Conservation (phyloP, 306 rosid species). For the Pachyrhizus erosus region DNA sequence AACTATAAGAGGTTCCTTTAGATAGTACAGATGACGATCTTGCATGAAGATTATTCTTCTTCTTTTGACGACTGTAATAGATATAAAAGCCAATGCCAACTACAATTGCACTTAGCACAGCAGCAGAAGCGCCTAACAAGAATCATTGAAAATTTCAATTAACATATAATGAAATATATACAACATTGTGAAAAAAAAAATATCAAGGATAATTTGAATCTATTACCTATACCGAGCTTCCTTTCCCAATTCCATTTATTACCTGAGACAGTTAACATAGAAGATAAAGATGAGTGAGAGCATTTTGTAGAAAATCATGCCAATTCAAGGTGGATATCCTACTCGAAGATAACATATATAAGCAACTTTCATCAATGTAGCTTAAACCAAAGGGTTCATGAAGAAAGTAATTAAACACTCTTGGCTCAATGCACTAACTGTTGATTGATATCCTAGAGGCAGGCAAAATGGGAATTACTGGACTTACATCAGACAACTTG, state of each 20-base stretch:
- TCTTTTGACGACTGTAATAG: constrained; percentile 36
- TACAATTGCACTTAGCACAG: constrained; percentile 14
- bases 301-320: neutral
- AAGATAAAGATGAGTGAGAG: constrained; percentile 33
- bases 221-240: constrained; percentile 50
- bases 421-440: neutral
- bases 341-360: neutral
- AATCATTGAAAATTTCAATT: constrained; percentile 26
- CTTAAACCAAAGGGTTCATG: neutral
- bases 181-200: neutral
- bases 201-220: constrained; percentile 2
- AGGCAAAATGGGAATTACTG: neutral
- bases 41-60: constrained; percentile 38
- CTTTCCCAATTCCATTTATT: constrained; percentile 29
- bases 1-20: constrained; percentile 42
- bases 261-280: constrained; percentile 54
- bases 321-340: constrained; percentile 21
- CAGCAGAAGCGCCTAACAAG: constrained; percentile 43
- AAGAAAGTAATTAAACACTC: neutral
- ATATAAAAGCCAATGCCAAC: constrained; percentile 38
- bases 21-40: constrained; percentile 38
- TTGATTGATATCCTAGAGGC: neutral
- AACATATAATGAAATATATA: neutral
- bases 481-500: neutral
- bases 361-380: constrained; percentile 5